Conservation (phyloP, 139 green algal genomes). For the Chlamydomonas sp. region DNA sequence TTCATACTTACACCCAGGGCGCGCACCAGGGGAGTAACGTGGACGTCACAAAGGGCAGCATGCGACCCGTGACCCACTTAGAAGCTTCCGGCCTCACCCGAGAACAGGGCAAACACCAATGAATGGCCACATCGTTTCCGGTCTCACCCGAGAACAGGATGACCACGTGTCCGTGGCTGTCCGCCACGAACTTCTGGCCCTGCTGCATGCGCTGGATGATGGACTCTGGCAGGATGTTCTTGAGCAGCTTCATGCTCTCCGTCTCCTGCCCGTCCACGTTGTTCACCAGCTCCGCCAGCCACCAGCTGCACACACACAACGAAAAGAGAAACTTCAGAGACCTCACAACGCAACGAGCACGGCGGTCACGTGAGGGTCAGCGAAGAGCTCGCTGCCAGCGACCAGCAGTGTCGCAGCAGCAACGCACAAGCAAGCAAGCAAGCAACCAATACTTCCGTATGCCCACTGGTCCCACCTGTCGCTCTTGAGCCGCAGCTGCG, state of each 20-base stretch:
- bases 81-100: neutral
- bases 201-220: conserved; percentile 66
- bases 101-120: conserved; percentile 53
- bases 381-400: no score
- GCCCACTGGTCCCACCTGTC: conserved; percentile 23
- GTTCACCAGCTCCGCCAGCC: conserved; percentile 53
- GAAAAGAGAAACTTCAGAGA: no score
- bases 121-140: neutral
- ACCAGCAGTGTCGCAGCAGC: no score
- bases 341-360: no score
- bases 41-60: no score
- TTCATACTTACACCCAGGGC: no score
- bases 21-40: no score
- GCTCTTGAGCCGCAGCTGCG: conserved; percentile 61
- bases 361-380: no score
- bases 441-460: no score
- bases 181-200: conserved; percentile 52
- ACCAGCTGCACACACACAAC: conserved; percentile 19
- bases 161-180: conserved; percentile 40
- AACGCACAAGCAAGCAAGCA: no score
- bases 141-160: conserved; percentile 53
- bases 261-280: conserved; percentile 49
- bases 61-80: no score
- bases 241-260: conserved; percentile 63
- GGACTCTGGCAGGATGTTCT: conserved; percentile 63